Evolutionary conservation across 192 early-diverging fungal species (phyloP), one percentile per base, ranked within the genome.

Genomic region (Diversispora epigaea): DNA sequence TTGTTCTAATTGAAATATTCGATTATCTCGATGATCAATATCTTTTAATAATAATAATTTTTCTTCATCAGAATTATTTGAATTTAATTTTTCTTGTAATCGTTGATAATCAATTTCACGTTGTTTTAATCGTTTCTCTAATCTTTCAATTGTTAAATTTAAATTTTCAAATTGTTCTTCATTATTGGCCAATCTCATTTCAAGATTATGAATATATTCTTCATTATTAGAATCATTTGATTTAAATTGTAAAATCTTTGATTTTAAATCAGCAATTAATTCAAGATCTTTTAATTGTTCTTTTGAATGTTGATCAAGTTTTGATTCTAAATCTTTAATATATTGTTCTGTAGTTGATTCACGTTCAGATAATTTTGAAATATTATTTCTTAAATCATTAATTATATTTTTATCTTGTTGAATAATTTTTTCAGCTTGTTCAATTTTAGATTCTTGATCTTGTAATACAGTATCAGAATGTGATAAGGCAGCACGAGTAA

Each of bases 391-490:
- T 32, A 69, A 25, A 32, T 69, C 50, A 9, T 32, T 54, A 39
- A 69, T 69, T 39, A 69, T 11, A 69, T 47, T 50, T 43, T 17
- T n/a, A 47, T 69, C 52, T 15, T 69, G 68, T 4, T 69, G 47
- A 54, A 39, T 69, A 54, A 40, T 15, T 69, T 69, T 45, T 15
- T 52, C 39, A 2, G 67, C 67, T 12, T 25, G 40, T 22, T 80
- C 76, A 4, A 89, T 80, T 41, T 83, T 81, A 7, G 81, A 78
- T 61, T 87, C 82, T 40, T 89, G 89, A 77, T 89, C 86, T 45
- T 86, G 78, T 50, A 88, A 77, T 39, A 85, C 80, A 43, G 80
- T 72, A 22, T 86, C 83, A 56, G 89, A 85, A 15, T 84, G 89
- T 22, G 82, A 86, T 43, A 91, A 46, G 0, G 87, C 83, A 40